Conservation (phyloP, 768 basidiomycete species). For the Inosperma sp. region DNA sequence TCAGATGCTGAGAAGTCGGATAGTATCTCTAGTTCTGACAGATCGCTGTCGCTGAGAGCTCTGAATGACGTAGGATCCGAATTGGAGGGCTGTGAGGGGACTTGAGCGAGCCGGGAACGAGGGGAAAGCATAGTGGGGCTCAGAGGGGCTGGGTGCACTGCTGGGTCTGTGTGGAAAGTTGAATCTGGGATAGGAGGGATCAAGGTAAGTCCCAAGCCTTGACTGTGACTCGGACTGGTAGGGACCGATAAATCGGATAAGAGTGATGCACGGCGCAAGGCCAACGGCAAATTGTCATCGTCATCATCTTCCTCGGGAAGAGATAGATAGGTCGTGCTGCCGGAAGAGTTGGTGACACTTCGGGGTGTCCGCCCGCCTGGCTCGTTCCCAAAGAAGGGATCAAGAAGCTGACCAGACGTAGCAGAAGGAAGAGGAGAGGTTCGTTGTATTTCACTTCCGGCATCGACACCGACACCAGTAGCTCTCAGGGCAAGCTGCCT, state of each 20-base stretch:
- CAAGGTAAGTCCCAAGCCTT: slow-evolving; percentile 10
- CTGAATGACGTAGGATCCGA: not conserved
- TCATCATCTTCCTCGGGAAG: slow-evolving; percentile 5
- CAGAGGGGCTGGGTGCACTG: slow-evolving; percentile 3
- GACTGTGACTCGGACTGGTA: not conserved
- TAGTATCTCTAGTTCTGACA: slow-evolving; percentile 26
- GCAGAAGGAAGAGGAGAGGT: not conserved
- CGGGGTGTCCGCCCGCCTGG: not conserved
- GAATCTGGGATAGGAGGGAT: slow-evolving; percentile 4
- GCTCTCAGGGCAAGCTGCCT: slow-evolving; percentile 4
- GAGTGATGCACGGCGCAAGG: slow-evolving; percentile 4
- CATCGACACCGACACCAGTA: not conserved
- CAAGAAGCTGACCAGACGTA: not conserved
- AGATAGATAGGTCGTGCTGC: slow-evolving; percentile 4
- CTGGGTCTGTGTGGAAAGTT: too few relatives aligned
- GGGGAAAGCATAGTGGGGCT: slow-evolving; percentile 2
- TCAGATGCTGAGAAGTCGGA: slow-evolving; percentile 8
- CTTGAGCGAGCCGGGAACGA: slow-evolving; percentile 1
- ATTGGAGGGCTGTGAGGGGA: slow-evolving; percentile 2
- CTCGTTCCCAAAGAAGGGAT: not conserved
- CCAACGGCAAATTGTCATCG: slow-evolving; percentile 6
- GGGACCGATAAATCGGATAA: not conserved
- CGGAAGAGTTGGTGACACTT: slow-evolving; percentile 1
- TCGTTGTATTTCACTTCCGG: not conserved
- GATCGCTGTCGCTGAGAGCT: slow-evolving; percentile 14